Evolutionary conservation across 2,329 filamentous ascomycete genomes (phyloP).

Genomic region (Fusarium chlamydosporum): DNA sequence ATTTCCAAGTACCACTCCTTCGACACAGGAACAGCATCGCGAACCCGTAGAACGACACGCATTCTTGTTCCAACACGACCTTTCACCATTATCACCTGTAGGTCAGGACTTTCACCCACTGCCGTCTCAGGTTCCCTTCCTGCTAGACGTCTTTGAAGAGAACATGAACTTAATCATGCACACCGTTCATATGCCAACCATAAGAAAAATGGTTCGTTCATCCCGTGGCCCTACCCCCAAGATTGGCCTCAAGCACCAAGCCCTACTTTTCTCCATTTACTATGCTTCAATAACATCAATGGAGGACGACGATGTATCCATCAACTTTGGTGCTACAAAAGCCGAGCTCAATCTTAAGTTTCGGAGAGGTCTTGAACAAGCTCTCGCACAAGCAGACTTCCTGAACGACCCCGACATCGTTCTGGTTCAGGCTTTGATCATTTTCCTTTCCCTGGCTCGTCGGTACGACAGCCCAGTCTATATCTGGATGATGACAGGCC

Average conservation of each 20-base stretch:
- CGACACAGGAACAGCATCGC: slow-evolving; percentile 59
- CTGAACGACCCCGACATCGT: slow-evolving; percentile 71
- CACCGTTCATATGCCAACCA: slow-evolving; percentile 62
- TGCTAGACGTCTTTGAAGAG: slow-evolving; percentile 65
- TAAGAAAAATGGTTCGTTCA: slow-evolving; percentile 54
- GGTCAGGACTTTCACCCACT: slow-evolving; percentile 63
- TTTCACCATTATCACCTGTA: slow-evolving; percentile 47
- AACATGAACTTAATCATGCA: slow-evolving; percentile 64
- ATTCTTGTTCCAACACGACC: slow-evolving; percentile 66
- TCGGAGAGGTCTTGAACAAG: slow-evolving; percentile 69
- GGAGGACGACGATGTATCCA: slow-evolving; percentile 68
- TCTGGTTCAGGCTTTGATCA: slow-evolving; percentile 72
- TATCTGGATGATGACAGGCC: slow-evolving; percentile 74
- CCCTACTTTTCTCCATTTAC: slow-evolving; percentile 70
- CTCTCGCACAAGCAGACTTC: slow-evolving; percentile 73
- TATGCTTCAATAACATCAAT: slow-evolving; percentile 69
- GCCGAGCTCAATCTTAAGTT: slow-evolving; percentile 61
- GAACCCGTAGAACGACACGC: slow-evolving; percentile 63
- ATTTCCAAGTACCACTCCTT: slow-evolving; percentile 49
- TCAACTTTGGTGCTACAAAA: slow-evolving; percentile 66
- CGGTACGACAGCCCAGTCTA: slow-evolving; percentile 67
- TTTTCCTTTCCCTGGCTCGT: slow-evolving; percentile 70
- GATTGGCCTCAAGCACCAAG: slow-evolving; percentile 62
- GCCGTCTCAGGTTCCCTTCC: slow-evolving; percentile 68
- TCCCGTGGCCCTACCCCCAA: slow-evolving; percentile 52